These are phyloP conservation scores for Hericium erinaceus DNA, from an alignment of 768 basidiomycete genomes.

Conservation along the genomic window DNA sequence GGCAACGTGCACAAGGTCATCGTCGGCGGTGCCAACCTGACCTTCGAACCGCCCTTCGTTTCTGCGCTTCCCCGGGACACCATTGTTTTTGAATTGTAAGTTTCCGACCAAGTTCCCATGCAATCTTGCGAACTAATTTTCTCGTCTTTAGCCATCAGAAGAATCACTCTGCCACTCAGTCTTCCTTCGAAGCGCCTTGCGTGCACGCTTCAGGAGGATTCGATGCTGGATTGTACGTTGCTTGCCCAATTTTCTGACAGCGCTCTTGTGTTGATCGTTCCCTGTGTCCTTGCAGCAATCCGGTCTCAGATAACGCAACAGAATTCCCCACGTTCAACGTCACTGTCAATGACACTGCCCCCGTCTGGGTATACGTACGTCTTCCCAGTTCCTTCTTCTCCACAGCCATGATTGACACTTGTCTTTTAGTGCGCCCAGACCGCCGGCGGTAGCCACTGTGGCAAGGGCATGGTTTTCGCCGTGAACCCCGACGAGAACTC, in stretches of 20 bases:
- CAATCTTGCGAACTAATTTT: neutral
- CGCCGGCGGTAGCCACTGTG: constrained; percentile 22
- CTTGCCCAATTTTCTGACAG: neutral
- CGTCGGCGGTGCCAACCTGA: constrained; percentile 42
- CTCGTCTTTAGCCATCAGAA: constrained; percentile 40
- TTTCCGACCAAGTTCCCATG: neutral
- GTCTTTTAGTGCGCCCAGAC: constrained; percentile 37
- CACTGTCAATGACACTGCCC: constrained; percentile 48
- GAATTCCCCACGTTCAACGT: constrained; percentile 46
- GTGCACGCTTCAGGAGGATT: constrained; percentile 34
- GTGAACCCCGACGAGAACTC: constrained; percentile 48
- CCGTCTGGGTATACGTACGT: constrained; percentile 49
- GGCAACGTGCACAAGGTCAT: constrained; percentile 43
- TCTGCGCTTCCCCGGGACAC: constrained; percentile 43
- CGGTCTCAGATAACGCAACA: constrained; percentile 34
- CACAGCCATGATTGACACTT: constrained; percentile 14
- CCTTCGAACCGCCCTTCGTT: constrained; percentile 42
- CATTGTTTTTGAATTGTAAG: constrained; percentile 54
- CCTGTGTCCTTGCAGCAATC: constrained; percentile 18
- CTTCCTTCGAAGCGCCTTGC: constrained; percentile 53
- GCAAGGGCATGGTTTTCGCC: constrained; percentile 32
- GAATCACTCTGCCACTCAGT: constrained; percentile 62
- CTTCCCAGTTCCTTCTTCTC: neutral
- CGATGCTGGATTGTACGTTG: constrained; percentile 48
- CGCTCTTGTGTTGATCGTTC: too few species aligned